These are phyloP conservation scores for Neurospora terricola DNA, from an alignment of 495 filamentous ascomycete genomes.

Conservation along the genomic window DNA sequence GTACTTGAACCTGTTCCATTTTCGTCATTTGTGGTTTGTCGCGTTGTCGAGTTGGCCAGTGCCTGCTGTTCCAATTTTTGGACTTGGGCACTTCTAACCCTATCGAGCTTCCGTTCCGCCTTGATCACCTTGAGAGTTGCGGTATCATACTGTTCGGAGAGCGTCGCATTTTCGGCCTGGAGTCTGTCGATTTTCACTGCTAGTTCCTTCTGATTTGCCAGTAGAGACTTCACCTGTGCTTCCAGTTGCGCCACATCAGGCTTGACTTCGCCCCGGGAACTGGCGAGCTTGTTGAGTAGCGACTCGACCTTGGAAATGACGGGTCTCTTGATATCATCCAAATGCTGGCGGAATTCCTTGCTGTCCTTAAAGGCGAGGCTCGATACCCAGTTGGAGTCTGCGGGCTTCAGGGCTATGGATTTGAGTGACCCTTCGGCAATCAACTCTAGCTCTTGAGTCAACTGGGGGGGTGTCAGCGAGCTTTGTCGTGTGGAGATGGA, in stretches of 20 bases:
- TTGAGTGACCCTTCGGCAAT: constrained; percentile 45
- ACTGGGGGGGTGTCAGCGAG: constrained; percentile 40
- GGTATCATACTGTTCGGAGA: constrained; percentile 71
- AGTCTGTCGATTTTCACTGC: constrained; percentile 66
- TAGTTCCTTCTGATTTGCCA: constrained; percentile 74
- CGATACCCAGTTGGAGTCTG: constrained; percentile 44
- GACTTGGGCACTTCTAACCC: constrained; percentile 77
- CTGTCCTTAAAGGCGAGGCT: constrained; percentile 54
- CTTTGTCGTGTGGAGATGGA: constrained; percentile 12
- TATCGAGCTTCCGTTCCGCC: constrained; percentile 87
- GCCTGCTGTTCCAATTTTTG: constrained; percentile 88
- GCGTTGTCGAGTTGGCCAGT: constrained; percentile 48
- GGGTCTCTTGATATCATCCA: constrained; percentile 46
- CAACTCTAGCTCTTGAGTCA: constrained; percentile 77
- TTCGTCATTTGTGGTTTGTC: constrained; percentile 41
- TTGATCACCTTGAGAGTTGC: constrained; percentile 87
- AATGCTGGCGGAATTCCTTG: constrained; percentile 67
- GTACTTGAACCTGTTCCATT: constrained; percentile 46
- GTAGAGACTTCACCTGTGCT: constrained; percentile 55
- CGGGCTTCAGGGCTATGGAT: constrained; percentile 28
- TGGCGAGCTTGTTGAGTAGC: constrained; percentile 32
- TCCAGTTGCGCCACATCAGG: constrained; percentile 65
- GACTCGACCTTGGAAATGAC: constrained; percentile 33
- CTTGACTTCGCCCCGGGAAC: constrained; percentile 35
- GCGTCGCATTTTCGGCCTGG: constrained; percentile 67